A percentile compares a stretch with the other conserved stretches of the same genome.
Evolutionary conservation across 1,284 basidiomycete genomes (phyloP).

Genomic region (Bondarzewia mesenterica): DNA sequence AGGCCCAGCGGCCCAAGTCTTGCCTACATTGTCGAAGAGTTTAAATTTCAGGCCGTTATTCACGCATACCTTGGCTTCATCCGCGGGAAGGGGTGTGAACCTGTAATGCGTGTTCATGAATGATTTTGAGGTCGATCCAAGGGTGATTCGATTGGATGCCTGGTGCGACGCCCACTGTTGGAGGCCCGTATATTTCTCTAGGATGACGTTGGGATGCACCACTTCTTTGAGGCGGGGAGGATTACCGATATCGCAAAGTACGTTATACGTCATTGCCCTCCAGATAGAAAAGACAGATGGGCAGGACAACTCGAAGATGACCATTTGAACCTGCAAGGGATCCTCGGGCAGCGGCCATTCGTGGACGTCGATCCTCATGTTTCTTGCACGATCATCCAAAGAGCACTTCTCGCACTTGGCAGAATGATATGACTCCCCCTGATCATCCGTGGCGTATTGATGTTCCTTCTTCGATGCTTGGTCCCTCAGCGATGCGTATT

Average conservation of each 20-base stretch:
- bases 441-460: not conserved
- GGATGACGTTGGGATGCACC: not conserved
- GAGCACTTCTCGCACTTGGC: conserved; percentile 21
- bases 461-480: not conserved
- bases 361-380: conserved; percentile 27
- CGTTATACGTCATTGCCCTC: conserved; percentile 31
- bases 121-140: conserved; percentile 33
- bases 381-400: conserved; percentile 13
- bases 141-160: conserved; percentile 19
- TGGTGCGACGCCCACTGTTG: not conserved
- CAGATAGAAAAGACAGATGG: conserved; percentile 34
- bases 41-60: conserved; percentile 26
- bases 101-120: conserved; percentile 31
- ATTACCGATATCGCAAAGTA: conserved; percentile 27
- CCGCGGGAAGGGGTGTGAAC: conserved; percentile 18
- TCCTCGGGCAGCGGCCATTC: conserved; percentile 42
- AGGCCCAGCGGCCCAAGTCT: conserved; percentile 9
- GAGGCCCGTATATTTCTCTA: conserved; percentile 3
- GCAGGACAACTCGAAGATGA: conserved; percentile 37
- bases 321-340: conserved; percentile 15
- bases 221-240: not conserved
- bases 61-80: conserved; percentile 18
- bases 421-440: not conserved
- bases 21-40: conserved; percentile 10
- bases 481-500: not conserved